These are phyloP conservation scores for Typha latifolia DNA, from an alignment of 176 grass and related monocot genomes.

Conservation along the genomic window DNA sequence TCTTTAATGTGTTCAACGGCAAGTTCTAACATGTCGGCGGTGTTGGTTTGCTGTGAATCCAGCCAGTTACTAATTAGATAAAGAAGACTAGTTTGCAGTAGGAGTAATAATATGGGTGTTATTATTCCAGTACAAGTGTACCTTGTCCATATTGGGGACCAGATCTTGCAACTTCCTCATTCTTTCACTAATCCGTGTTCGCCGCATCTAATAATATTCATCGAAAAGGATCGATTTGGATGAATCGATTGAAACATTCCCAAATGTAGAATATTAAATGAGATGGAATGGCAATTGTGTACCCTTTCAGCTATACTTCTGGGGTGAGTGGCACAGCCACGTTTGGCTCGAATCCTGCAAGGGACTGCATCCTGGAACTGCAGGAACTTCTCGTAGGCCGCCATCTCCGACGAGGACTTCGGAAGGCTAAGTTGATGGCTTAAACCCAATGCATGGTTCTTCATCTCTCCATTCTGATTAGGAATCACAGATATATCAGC, in stretches of 20 bases:
- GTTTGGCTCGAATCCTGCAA: conserved; percentile 86
- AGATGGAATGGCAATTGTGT: background rate
- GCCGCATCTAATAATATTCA: conserved; percentile 50
- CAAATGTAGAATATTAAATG: background rate
- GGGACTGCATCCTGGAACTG: conserved; percentile 96
- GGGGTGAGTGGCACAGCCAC: conserved; percentile 92
- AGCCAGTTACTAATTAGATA: background rate
- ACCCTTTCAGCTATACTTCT: conserved; percentile 97
- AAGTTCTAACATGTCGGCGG: conserved; percentile 93
- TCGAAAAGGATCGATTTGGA: background rate
- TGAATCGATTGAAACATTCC: background rate
- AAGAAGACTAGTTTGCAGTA: conserved; percentile 11
- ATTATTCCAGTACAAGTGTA: conserved; percentile 11
- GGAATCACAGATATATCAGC: background rate
- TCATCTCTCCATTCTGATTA: conserved; percentile 1
- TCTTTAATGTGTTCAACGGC: conserved; percentile 98
- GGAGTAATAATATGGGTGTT: background rate
- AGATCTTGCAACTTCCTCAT: conserved; percentile 93
- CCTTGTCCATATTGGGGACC: conserved; percentile 99
- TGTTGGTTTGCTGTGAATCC: conserved; percentile 96
- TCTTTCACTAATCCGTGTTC: conserved; percentile 93
- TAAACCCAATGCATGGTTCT: conserved; percentile 39
- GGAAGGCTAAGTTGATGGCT: conserved; percentile 78
- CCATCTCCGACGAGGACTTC: conserved; percentile 71
- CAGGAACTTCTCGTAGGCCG: conserved; percentile 76